These are phyloP conservation scores for Penicillium macrosclerotiorum DNA, from an alignment of 495 filamentous ascomycete genomes.

Conservation along the genomic window DNA sequence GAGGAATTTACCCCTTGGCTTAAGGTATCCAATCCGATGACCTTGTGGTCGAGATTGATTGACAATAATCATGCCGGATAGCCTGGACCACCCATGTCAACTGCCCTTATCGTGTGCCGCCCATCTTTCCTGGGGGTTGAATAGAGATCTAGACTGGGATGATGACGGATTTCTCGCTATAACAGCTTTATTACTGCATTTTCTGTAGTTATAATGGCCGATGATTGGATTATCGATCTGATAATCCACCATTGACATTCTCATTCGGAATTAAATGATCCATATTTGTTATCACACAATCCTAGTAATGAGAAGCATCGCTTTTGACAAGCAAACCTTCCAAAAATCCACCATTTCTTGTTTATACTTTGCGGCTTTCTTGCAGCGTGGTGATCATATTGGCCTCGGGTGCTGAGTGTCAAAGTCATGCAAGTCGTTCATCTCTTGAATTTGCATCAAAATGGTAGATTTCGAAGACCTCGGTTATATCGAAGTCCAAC, in stretches of 20 bases:
- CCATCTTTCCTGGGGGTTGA: too few species aligned
- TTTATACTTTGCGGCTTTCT: slow-evolving; percentile 16
- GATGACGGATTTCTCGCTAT: slow-evolving; percentile 18
- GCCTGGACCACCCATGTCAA: neutral
- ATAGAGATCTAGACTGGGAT: slow-evolving; percentile 14
- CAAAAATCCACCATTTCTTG: slow-evolving; percentile 24
- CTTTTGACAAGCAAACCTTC: slow-evolving; percentile 24
- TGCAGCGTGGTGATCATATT: slow-evolving; percentile 24
- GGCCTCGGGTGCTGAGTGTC: slow-evolving; percentile 21
- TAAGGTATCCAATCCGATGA: too few species aligned
- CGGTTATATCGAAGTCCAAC: slow-evolving; percentile 37
- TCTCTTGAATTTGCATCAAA: slow-evolving; percentile 19
- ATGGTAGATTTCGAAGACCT: slow-evolving; percentile 17
- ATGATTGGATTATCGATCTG: slow-evolving; percentile 11
- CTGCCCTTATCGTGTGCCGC: neutral
- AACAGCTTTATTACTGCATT: slow-evolving; percentile 14
- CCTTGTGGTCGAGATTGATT: neutral
- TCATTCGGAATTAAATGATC: too few species aligned
- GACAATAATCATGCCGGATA: neutral
- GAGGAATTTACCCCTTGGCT: too few species aligned
- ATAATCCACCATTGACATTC: slow-evolving; percentile 16
- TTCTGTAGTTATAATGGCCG: slow-evolving; percentile 23
- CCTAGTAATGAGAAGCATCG: too few species aligned
- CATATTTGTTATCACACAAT: too few species aligned
- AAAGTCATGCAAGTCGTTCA: slow-evolving; percentile 25